A percentile compares a stretch with the other conserved stretches of the same genome.
Evolutionary conservation across 2,329 filamentous ascomycete genomes (phyloP).

Genomic region (Xylogone sp.): DNA sequence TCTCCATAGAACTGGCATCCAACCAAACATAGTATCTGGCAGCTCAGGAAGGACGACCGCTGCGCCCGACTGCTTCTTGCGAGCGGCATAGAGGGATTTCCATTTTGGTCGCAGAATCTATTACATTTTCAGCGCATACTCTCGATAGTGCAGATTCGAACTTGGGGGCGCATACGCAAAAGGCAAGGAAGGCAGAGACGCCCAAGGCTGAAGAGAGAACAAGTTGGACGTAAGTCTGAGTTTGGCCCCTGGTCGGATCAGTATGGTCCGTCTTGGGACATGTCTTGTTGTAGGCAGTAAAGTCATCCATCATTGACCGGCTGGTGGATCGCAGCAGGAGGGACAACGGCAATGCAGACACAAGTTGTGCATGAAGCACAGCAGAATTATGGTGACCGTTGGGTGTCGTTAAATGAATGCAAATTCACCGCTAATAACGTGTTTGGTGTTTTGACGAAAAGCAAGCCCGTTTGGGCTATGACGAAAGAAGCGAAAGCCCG

Average conservation of each 20-base stretch:
- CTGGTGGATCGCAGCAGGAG: background rate
- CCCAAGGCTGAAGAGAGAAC: conserved; percentile 70
- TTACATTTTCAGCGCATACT: background rate
- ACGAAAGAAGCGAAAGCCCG: background rate
- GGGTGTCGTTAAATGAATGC: background rate
- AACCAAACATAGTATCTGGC: conserved; percentile 82
- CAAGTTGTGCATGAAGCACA: background rate
- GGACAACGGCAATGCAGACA: background rate
- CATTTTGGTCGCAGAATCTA: conserved; percentile 86
- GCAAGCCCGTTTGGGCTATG: background rate
- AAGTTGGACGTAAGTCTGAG: conserved; percentile 54
- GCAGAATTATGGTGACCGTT: background rate
- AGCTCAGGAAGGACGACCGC: conserved; percentile 66
- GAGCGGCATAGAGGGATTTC: conserved; percentile 84
- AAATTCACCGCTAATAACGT: background rate
- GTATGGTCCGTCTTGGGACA: conserved; percentile 22
- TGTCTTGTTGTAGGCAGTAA: conserved; percentile 8
- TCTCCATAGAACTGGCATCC: conserved; percentile 81
- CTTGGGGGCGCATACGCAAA: conserved; percentile 58
- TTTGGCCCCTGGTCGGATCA: conserved; percentile 20
- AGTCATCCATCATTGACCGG: conserved; percentile 7
- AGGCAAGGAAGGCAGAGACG: conserved; percentile 66
- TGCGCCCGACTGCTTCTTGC: conserved; percentile 68
- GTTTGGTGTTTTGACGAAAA: background rate
- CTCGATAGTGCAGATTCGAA: background rate